phyloP scores from a whole-genome alignment of 352 stramenopile genomes.

The Pythium sp. region DNA sequence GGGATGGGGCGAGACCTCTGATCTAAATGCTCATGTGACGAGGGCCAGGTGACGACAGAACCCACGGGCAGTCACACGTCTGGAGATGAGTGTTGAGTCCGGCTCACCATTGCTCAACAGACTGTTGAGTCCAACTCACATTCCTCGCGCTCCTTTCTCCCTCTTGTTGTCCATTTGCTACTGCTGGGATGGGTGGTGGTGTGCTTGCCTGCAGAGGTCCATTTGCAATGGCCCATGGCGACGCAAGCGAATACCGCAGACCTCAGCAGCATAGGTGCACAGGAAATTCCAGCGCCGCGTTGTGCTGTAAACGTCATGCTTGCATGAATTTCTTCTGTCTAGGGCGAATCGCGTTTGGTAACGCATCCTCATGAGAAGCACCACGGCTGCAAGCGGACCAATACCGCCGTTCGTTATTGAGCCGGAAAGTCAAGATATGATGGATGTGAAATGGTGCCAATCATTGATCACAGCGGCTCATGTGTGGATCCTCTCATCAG shows the following conservation, averaged over 20 bases:
- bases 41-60: neutral
- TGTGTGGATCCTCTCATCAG: no score
- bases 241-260: no score
- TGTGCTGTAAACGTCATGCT: constrained; percentile 22
- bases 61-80: no score
- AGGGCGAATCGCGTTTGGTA: constrained; percentile 9
- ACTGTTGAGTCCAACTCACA: neutral
- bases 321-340: constrained; percentile 47
- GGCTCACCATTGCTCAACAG: no score
- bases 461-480: no score
- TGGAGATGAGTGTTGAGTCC: neutral
- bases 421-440: no score
- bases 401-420: no score
- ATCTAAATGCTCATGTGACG: constrained; percentile 1
- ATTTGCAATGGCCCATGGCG: neutral
- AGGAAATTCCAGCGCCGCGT: constrained; percentile 21
- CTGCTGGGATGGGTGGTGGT: constrained; percentile 32
- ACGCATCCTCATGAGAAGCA: neutral
- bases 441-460: neutral
- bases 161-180: neutral
- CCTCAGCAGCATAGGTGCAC: constrained; percentile 8
- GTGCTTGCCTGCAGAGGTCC: constrained; percentile 15
- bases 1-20: neutral
- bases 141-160: neutral
- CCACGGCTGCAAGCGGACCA: no score